Base-by-base conservation (phyloP, 2,329 filamentous ascomycete species). In the Hypoxylon sp. region DNA sequence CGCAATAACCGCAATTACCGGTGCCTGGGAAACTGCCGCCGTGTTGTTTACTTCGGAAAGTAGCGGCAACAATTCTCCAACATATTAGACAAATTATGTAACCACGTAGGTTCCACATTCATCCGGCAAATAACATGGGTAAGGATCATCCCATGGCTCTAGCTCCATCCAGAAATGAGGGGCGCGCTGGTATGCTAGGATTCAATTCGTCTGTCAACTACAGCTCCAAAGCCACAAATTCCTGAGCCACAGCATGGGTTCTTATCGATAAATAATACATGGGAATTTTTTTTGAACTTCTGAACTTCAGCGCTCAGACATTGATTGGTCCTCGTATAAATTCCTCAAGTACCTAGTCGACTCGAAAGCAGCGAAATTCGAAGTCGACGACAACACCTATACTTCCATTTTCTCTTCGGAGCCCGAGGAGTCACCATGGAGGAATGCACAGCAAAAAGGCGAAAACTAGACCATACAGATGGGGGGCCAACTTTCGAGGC, bases 401-500 rank as follows among this genome's bases (percentile, higher is more conserved):
- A 33, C 37, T 31, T 14, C 22, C n/a, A 55, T 55, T 31, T 39
- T 17, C 19, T 24, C 26, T 53, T 54, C 39, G 5, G 5, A 9
- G 13, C 8, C 9, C 11, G 31, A 31, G 3, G 10, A 46, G 54
- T 50, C 33, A 19, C 10, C 19, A 86, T 87, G 85, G 84, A 85
- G 70, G 79, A 79, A 24, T 81, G 75, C 63, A 80, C 82, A 19
- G 67, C 77, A 44, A 86, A 87, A 74, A 80, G 85, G 65, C 83
- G 84, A 53, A 87, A 86, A 75, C 76, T 85, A 31, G 81, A 80
- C 24, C 83, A 85, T 68, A 73, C 73, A 37, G 78, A 77, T 63
- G 69, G 69, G 33, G 74, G 70, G 0, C 69, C 82, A 53, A 77
- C 81, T 65, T 81, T 84, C 57, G 79, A 84, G 68, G 78, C 80